Evolutionary conservation across 768 basidiomycete species (phyloP).

Genomic region (Hypholoma sublateritium): DNA sequence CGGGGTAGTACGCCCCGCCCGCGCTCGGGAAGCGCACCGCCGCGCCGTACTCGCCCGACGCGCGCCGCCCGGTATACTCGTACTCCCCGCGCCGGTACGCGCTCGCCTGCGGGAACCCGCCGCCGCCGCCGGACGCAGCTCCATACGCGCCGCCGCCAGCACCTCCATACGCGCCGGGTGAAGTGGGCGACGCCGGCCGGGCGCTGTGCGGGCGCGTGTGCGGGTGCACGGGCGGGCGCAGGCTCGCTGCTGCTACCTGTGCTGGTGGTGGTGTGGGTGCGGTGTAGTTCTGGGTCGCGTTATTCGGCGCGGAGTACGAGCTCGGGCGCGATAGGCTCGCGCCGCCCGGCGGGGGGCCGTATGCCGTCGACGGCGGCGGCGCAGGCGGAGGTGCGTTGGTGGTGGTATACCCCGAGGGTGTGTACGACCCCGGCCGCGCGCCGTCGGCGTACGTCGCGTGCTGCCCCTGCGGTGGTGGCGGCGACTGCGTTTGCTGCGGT

Average conservation of each 20-base stretch:
- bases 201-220: background rate
- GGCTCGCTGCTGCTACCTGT: too few species aligned
- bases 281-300: too few species aligned
- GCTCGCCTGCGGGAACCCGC: background rate
- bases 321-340: slow-evolving; percentile 34
- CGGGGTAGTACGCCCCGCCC: background rate
- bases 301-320: slow-evolving; percentile 21
- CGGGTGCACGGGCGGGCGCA: background rate
- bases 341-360: slow-evolving; percentile 17
- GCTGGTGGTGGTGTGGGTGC: background rate
- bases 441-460: too few species aligned
- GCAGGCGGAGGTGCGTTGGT: background rate
- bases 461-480: too few species aligned
- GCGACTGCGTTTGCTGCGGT: too few species aligned
- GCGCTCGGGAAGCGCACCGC: background rate
- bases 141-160: background rate
- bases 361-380: slow-evolving; percentile 12
- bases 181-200: background rate
- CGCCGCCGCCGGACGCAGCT: background rate
- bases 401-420: too few species aligned
- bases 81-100: slow-evolving; percentile 2
- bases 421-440: too few species aligned
- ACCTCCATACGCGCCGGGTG: background rate
- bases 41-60: background rate
- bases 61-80: background rate